Conservation (phyloP, 2,329 filamentous ascomycete genomes). For the Ophiostoma montium region DNA sequence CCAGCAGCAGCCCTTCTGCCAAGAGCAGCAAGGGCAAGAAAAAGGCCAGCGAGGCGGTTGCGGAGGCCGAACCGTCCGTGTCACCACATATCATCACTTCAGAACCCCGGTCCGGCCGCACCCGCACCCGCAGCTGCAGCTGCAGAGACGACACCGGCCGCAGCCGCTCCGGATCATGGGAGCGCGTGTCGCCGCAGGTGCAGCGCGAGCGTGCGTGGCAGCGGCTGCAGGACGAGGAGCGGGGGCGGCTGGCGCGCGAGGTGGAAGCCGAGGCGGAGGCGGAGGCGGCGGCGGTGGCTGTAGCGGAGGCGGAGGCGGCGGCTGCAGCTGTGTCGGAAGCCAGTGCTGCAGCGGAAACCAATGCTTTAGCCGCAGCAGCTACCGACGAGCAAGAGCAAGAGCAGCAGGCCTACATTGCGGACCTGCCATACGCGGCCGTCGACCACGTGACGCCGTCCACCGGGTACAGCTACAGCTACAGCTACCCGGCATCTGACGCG, state of each 20-base stretch:
- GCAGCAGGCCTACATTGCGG: background rate
- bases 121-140: background rate
- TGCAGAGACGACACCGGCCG: conserved; percentile 6
- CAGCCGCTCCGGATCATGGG: conserved; percentile 5
- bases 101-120: background rate
- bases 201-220: background rate
- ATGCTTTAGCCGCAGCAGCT: too few relatives aligned
- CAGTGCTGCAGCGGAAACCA: background rate
- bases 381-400: too few relatives aligned
- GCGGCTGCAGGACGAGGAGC: background rate
- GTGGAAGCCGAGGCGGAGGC: background rate
- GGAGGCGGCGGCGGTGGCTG: background rate
- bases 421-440: too few relatives aligned
- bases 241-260: background rate
- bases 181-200: conserved; percentile 9
- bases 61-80: too few relatives aligned
- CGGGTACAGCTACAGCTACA: background rate
- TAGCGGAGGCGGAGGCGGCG: too few relatives aligned
- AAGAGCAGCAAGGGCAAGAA: background rate
- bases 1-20: too few relatives aligned
- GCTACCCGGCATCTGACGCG: background rate
- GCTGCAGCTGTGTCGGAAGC: background rate
- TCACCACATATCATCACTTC: too few relatives aligned
- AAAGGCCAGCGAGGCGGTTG: too few relatives aligned
- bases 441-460: background rate